phyloP scores from a whole-genome alignment of 306 rosid genomes.

The Corylus heterophylla region DNA sequence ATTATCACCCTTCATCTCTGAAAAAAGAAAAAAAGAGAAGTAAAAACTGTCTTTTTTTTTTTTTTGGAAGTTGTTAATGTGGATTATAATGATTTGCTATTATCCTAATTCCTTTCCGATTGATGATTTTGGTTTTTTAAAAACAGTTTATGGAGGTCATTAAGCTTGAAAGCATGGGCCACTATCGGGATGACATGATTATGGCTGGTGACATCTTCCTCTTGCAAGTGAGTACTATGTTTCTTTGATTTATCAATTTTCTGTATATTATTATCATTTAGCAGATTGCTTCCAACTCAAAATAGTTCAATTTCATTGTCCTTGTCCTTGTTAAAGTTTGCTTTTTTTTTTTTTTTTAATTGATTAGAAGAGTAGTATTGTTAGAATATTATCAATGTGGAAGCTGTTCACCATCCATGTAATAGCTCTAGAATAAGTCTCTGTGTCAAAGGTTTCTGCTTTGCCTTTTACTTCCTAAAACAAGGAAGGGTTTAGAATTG shows the following conservation, averaged over 20 bases:
- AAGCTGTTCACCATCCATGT: background rate
- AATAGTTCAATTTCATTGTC: background rate
- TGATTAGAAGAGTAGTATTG: background rate
- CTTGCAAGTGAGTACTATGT: constrained; percentile 72
- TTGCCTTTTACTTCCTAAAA: background rate
- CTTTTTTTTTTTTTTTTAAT: background rate
- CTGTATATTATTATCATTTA: background rate
- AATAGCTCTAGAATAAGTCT: background rate
- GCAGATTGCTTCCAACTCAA: background rate
- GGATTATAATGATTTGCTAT: constrained; percentile 7
- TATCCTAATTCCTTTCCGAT: constrained; percentile 1
- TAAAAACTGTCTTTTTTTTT: background rate
- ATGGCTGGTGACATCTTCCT: constrained; percentile 90
- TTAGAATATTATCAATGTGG: background rate
- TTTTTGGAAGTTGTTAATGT: background rate
- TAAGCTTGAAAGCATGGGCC: constrained; percentile 91
- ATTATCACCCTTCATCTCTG: background rate
- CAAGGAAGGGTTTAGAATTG: background rate
- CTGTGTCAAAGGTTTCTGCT: background rate
- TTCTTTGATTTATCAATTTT: constrained; percentile 8
- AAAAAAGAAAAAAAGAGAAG: background rate
- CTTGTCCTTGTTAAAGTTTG: background rate
- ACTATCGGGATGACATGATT: constrained; percentile 86
- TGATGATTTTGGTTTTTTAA: constrained; percentile 26
- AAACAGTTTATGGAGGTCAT: constrained; percentile 96